phyloP scores from a whole-genome alignment of 495 filamentous ascomycete genomes.

The Aspergillus haitiensis region DNA sequence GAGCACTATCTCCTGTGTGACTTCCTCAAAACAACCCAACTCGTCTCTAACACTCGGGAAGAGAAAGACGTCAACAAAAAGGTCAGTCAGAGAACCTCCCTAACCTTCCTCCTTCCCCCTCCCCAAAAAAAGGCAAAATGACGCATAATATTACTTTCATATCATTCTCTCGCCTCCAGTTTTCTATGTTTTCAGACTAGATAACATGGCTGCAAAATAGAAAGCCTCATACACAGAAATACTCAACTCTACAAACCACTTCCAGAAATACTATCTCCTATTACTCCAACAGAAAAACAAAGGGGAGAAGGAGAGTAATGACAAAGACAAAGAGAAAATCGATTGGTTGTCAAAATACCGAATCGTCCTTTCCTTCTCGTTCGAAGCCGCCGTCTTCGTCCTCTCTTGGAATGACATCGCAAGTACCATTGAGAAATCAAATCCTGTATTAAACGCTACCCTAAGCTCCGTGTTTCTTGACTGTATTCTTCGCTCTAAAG shows the following conservation, averaged over 20 bases:
- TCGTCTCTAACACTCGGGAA: constrained; percentile 60
- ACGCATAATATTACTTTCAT: too few relatives aligned
- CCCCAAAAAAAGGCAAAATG: too few relatives aligned
- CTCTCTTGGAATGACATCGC: constrained; percentile 67
- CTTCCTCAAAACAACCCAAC: constrained; percentile 63
- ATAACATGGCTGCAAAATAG: constrained; percentile 3
- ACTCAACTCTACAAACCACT: constrained; percentile 56
- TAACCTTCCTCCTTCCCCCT: too few relatives aligned
- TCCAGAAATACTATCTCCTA: constrained; percentile 42
- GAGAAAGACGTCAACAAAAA: constrained; percentile 61
- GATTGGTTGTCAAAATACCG: constrained; percentile 59
- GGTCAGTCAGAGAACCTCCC: constrained; percentile 21
- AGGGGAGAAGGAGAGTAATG: too few relatives aligned
- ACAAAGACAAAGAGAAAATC: neutral
- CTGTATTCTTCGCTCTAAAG: constrained; percentile 55
- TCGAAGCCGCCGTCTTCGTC: constrained; percentile 69
- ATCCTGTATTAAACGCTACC: constrained; percentile 8
- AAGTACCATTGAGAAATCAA: constrained; percentile 57
- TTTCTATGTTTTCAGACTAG: too few relatives aligned
- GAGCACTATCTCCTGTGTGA: constrained; percentile 65
- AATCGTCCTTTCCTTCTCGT: constrained; percentile 66
- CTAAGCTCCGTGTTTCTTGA: constrained; percentile 48
- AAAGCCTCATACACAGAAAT: constrained; percentile 59
- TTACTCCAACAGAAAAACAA: constrained; percentile 8
- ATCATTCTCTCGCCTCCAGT: too few relatives aligned